These are phyloP conservation scores for Fusarium ramigenum DNA, from an alignment of 2,329 filamentous ascomycete genomes.

Conservation along the genomic window DNA sequence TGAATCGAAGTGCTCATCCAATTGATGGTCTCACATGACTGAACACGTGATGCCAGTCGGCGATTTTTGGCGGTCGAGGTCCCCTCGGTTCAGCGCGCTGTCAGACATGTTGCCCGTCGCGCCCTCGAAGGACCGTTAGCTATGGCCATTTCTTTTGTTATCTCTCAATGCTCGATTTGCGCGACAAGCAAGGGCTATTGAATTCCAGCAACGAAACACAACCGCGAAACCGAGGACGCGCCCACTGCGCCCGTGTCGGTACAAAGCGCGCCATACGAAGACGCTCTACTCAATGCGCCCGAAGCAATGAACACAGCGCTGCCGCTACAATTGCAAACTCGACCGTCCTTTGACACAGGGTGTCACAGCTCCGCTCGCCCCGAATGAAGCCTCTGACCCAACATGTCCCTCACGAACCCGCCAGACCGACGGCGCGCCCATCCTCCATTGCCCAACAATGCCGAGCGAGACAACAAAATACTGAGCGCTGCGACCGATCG, in stretches of 20 bases:
- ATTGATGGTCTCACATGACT: background rate
- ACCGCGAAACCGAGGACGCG: no score
- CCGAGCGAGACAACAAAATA: fast-evolving
- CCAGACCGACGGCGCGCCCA: no score
- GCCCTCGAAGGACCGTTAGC: fast-evolving
- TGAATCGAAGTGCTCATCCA: fast-evolving
- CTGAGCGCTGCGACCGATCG: no score
- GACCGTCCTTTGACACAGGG: fast-evolving
- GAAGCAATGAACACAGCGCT: no score
- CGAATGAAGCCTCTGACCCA: fast-evolving
- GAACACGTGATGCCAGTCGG: fast-evolving
- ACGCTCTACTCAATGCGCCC: no score
- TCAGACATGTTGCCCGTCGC: no score
- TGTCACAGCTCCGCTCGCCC: fast-evolving
- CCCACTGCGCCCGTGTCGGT: fast-evolving
- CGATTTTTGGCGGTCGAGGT: background rate
- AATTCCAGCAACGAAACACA: fast-evolving
- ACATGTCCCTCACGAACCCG: fast-evolving
- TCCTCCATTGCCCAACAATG: fast-evolving
- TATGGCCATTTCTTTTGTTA: no score
- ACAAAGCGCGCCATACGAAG: background rate
- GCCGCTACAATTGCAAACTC: background rate
- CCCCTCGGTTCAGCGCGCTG: no score
- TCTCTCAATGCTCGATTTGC: fast-evolving
- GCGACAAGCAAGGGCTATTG: fast-evolving